Percentiles rank a stretch among this genome's conserved stretches.
Evolutionary conservation across 2,329 filamentous ascomycete genomes (phyloP).

Genomic region (Colletotrichum liriopes): DNA sequence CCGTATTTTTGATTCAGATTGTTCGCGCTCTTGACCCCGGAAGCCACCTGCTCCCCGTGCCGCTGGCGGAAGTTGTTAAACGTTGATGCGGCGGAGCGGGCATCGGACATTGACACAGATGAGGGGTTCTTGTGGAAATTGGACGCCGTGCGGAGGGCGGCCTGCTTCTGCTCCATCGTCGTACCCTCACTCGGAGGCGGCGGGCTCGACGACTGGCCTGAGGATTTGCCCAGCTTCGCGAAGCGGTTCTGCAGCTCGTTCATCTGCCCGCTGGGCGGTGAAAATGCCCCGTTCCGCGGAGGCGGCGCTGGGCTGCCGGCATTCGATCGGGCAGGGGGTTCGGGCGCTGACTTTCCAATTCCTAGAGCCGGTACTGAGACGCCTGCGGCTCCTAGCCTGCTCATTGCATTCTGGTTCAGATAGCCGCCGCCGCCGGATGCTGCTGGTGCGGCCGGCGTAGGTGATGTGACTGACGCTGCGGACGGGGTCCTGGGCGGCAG

Average conservation of each 20-base stretch:
- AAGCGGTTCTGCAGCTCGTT: constrained; percentile 80
- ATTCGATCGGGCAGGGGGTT: constrained; percentile 46
- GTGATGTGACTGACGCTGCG: constrained; percentile 43
- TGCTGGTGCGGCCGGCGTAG: constrained; percentile 60
- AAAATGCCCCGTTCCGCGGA: constrained; percentile 45
- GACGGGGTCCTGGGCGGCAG: constrained; percentile 67
- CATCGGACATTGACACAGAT: constrained; percentile 73
- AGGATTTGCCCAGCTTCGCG: constrained; percentile 63
- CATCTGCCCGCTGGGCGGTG: constrained; percentile 60
- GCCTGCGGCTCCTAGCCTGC: constrained; percentile 79
- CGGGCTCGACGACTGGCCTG: constrained; percentile 47
- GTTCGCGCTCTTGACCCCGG: constrained; percentile 71
- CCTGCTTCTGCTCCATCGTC: constrained; percentile 76
- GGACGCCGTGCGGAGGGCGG: constrained; percentile 73
- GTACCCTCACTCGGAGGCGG: constrained; percentile 64
- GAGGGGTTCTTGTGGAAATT: constrained; percentile 74
- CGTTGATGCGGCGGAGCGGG: constrained; percentile 71
- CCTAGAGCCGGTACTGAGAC: constrained; percentile 85
- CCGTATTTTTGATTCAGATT: constrained; percentile 75
- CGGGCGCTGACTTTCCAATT: constrained; percentile 67
- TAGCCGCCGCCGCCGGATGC: constrained; percentile 48
- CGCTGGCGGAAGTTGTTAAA: constrained; percentile 79
- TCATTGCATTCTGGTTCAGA: constrained; percentile 72
- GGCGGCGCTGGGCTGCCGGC: constrained; percentile 50
- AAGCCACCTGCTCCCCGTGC: constrained; percentile 77